Conservation (phyloP, 768 basidiomycete genomes). For the Phanerochaete sordida region DNA sequence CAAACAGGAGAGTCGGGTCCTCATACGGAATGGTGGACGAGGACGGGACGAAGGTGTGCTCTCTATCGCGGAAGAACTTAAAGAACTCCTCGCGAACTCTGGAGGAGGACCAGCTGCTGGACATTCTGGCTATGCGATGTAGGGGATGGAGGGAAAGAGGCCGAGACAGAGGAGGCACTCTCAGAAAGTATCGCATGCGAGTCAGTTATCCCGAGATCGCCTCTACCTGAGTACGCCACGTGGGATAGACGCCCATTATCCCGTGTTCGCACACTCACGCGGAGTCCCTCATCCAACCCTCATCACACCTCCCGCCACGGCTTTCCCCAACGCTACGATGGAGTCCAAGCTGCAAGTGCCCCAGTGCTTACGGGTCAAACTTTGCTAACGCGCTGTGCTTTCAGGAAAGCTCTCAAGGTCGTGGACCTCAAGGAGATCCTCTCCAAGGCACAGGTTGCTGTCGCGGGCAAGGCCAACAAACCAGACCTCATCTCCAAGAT, state of each 20-base stretch:
- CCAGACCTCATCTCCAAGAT: constrained; percentile 64
- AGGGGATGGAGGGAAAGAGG: not conserved
- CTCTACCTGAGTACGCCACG: not conserved
- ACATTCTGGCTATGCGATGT: constrained; percentile 7
- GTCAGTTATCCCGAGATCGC: constrained; percentile 4
- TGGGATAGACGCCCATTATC: not conserved
- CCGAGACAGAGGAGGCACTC: not conserved
- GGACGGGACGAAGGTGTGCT: constrained; percentile 87
- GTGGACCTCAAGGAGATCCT: constrained; percentile 66
- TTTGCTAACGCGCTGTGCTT: not conserved
- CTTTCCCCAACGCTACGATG: not conserved
- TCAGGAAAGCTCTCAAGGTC: constrained; percentile 64
- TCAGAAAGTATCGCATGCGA: constrained; percentile 3
- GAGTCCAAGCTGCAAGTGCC: constrained; percentile 5
- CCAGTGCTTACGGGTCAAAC: not conserved
- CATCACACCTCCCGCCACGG: not conserved
- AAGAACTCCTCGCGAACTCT: constrained; percentile 89
- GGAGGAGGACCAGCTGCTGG: constrained; percentile 65
- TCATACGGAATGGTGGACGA: constrained; percentile 95
- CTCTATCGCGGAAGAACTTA: constrained; percentile 74
- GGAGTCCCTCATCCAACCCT: not conserved
- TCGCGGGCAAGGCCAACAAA: constrained; percentile 60
- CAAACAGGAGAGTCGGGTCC: constrained; percentile 95
- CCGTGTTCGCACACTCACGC: not conserved
- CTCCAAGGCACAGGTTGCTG: constrained; percentile 42